Percentiles rank a stretch among this genome's conserved stretches.
phyloP scores from a whole-genome alignment of 2,329 filamentous ascomycete genomes.

The Cytospora piceicola region DNA sequence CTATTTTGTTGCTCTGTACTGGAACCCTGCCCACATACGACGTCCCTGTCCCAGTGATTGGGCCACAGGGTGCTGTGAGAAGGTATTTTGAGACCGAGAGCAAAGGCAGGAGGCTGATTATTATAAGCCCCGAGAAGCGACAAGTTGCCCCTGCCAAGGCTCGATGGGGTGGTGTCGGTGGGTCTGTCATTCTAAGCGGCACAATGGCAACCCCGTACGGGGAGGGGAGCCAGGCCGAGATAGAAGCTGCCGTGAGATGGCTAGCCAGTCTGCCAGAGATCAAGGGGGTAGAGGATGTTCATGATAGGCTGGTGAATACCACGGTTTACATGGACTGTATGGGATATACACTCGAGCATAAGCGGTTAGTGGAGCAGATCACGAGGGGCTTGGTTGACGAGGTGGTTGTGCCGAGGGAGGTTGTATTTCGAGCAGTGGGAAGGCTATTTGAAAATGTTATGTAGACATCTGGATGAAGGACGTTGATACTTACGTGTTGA shows the following conservation, averaged over 20 bases:
- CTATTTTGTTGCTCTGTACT: background rate
- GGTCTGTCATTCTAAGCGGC: background rate
- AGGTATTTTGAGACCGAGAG: background rate
- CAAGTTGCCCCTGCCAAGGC: background rate
- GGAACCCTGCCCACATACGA: background rate
- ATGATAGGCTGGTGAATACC: background rate
- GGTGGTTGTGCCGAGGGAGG: background rate
- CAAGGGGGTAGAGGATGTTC: background rate
- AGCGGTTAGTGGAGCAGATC: background rate
- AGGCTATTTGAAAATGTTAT: background rate
- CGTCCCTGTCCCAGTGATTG: background rate
- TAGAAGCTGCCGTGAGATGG: background rate
- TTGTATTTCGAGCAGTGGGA: background rate
- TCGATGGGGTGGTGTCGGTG: background rate
- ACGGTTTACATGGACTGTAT: background rate
- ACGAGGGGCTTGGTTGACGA: background rate
- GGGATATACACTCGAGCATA: background rate
- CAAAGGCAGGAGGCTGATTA: background rate
- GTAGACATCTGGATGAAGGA: background rate
- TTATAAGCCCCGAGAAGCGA: background rate
- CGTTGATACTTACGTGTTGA: background rate
- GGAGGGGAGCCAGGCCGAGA: background rate
- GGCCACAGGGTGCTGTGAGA: background rate
- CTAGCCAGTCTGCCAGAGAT: background rate
- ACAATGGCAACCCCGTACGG: background rate